Evolutionary conservation across 495 filamentous ascomycete genomes (phyloP).

Genomic region (Hypoxylon cercidicola): DNA sequence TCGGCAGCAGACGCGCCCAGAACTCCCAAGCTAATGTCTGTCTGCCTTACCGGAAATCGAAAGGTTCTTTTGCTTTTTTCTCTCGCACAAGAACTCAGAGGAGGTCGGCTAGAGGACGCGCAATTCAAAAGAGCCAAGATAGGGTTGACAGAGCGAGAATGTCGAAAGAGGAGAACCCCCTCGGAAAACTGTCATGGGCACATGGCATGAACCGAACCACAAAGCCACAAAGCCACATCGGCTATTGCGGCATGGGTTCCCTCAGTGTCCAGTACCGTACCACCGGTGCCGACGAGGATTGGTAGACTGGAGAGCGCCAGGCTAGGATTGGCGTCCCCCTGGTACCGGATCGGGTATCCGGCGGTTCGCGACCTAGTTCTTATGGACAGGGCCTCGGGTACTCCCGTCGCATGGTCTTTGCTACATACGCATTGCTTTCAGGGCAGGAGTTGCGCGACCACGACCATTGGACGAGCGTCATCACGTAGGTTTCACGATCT

Average conservation of each 20-base stretch:
- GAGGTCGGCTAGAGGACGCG: constrained; percentile 10
- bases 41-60: background rate
- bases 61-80: constrained; percentile 9
- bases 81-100: background rate
- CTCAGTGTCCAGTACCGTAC: constrained; percentile 23
- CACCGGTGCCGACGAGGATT: constrained; percentile 38
- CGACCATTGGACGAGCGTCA: constrained; percentile 16
- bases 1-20: background rate
- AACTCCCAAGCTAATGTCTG: constrained; percentile 2
- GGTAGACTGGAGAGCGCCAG: constrained; percentile 14
- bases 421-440: constrained; percentile 11
- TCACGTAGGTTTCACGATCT: background rate
- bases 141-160: too few species aligned
- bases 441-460: constrained; percentile 9
- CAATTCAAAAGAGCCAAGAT: constrained; percentile 21
- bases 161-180: background rate
- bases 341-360: constrained; percentile 32
- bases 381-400: constrained; percentile 18
- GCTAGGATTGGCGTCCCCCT: constrained; percentile 26
- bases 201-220: constrained; percentile 11
- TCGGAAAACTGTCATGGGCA: constrained; percentile 12
- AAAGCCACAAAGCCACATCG: constrained; percentile 16
- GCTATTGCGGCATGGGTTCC: constrained; percentile 31
- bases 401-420: constrained; percentile 30
- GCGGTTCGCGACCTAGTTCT: constrained; percentile 21